phyloP scores from a whole-genome alignment of 192 early-diverging fungal species.

The Jimgerdemannia lactiflua region DNA sequence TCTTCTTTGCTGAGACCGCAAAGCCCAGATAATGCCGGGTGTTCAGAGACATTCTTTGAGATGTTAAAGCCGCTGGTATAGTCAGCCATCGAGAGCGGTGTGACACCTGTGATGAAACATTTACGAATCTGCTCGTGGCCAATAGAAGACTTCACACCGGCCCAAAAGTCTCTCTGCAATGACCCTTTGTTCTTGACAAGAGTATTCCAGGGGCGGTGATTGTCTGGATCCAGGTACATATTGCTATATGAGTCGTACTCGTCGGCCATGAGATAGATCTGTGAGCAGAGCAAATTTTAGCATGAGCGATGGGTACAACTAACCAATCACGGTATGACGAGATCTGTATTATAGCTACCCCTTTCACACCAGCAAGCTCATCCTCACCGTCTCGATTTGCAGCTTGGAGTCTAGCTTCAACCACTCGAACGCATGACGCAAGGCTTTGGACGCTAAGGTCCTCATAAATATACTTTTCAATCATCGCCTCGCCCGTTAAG shows the following conservation, averaged over 20 bases:
- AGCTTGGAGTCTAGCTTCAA: no score
- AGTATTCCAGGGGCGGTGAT: background rate
- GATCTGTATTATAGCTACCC: no score
- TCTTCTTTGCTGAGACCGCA: background rate
- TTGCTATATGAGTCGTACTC: background rate
- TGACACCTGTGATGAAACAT: conserved; percentile 35
- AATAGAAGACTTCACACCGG: background rate
- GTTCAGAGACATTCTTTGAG: conserved; percentile 22
- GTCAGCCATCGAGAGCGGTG: conserved; percentile 29
- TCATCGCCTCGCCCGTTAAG: no score
- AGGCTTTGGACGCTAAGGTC: no score
- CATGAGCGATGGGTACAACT: no score
- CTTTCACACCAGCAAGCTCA: no score
- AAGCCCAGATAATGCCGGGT: no score
- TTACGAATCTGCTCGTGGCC: background rate
- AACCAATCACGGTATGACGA: background rate
- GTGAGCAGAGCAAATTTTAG: background rate
- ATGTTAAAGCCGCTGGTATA: conserved; percentile 30
- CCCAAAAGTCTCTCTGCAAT: background rate
- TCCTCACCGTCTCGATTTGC: no score
- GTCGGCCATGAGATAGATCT: background rate
- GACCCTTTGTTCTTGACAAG: background rate
- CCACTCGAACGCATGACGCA: no score
- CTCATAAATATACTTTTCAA: no score
- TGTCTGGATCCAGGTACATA: background rate